These are phyloP conservation scores for Xylariaceae sp. DNA, from an alignment of 2,329 filamentous ascomycete genomes.

Conservation along the genomic window DNA sequence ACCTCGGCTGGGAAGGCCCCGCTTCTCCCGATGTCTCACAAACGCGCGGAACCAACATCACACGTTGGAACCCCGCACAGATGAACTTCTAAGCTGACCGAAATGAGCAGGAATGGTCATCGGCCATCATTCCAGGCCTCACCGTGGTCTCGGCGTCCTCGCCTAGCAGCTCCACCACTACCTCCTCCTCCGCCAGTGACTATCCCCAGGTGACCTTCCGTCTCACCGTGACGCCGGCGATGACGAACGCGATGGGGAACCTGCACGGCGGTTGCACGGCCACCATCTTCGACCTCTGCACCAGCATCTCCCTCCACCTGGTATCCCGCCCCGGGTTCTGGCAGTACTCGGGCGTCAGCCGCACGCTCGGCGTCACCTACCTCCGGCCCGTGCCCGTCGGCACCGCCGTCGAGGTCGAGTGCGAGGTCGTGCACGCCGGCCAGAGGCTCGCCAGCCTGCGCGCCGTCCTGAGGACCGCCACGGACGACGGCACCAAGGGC, in stretches of 20 bases:
- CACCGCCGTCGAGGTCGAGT: slow-evolving; percentile 37
- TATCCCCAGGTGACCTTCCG: slow-evolving; percentile 40
- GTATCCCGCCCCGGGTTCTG: slow-evolving; percentile 56
- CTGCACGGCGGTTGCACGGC: slow-evolving; percentile 60
- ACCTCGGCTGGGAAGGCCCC: too few relatives aligned
- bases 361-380: slow-evolving; percentile 63
- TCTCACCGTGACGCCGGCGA: slow-evolving; percentile 43
- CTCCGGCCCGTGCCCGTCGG: slow-evolving; percentile 55
- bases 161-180: slow-evolving; percentile 23
- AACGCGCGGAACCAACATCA: too few relatives aligned
- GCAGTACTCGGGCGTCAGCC: slow-evolving; percentile 56
- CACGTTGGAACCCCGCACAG: too few relatives aligned
- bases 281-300: slow-evolving; percentile 63
- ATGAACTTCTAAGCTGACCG: too few relatives aligned
- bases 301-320: slow-evolving; percentile 52
- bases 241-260: slow-evolving; percentile 50
- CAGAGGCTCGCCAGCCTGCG: slow-evolving; percentile 39
- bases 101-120: slow-evolving; percentile 39
- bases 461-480: slow-evolving; percentile 40
- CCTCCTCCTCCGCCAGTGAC: too few relatives aligned
- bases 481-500: slow-evolving; percentile 31
- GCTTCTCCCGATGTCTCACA: too few relatives aligned
- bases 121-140: slow-evolving; percentile 37
- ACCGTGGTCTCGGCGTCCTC: slow-evolving; percentile 34
- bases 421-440: slow-evolving; percentile 43